These are phyloP conservation scores for Boechera divaricarpa DNA, from an alignment of 345 rosid genomes.

Conservation along the genomic window DNA sequence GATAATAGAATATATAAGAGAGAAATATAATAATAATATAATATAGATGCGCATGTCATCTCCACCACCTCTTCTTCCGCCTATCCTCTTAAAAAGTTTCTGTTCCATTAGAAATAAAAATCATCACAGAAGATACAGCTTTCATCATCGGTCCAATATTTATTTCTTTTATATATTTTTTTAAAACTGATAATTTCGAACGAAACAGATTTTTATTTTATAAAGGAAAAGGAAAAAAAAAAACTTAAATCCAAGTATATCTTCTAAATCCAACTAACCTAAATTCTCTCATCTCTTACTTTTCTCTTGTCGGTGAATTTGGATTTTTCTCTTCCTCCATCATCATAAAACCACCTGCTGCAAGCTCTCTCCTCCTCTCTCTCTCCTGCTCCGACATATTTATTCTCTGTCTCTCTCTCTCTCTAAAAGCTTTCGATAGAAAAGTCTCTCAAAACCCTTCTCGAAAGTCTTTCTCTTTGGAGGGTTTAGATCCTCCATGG, in stretches of 20 bases:
- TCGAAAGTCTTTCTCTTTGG: slow-evolving; percentile 23
- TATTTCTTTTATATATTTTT: neutral
- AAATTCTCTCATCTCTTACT: slow-evolving; percentile 35
- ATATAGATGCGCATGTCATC: slow-evolving; percentile 42
- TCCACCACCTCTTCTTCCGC: slow-evolving; percentile 51
- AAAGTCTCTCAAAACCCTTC: slow-evolving; percentile 14
- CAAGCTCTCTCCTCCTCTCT: slow-evolving; percentile 31
- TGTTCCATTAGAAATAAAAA: slow-evolving; percentile 36
- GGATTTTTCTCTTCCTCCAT: slow-evolving; percentile 47
- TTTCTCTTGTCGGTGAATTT: slow-evolving; percentile 83
- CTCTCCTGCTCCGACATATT: slow-evolving; percentile 45
- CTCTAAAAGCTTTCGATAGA: slow-evolving; percentile 3
- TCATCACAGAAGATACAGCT: slow-evolving; percentile 43
- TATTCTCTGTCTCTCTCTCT: slow-evolving; percentile 39
- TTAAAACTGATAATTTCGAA: slow-evolving; percentile 12
- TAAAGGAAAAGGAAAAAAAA: neutral
- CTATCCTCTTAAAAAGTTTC: slow-evolving; percentile 41
- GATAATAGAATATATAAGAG: slow-evolving; percentile 11
- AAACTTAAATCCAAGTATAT: slow-evolving; percentile 35
- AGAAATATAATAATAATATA: neutral
- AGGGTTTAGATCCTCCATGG: slow-evolving; percentile 38
- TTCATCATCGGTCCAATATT: slow-evolving; percentile 38
- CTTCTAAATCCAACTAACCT: slow-evolving; percentile 41
- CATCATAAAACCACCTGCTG: slow-evolving; percentile 54
- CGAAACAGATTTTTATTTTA: neutral